Conservation (phyloP, 441 rosid species). For the Erysimum cheiri region DNA sequence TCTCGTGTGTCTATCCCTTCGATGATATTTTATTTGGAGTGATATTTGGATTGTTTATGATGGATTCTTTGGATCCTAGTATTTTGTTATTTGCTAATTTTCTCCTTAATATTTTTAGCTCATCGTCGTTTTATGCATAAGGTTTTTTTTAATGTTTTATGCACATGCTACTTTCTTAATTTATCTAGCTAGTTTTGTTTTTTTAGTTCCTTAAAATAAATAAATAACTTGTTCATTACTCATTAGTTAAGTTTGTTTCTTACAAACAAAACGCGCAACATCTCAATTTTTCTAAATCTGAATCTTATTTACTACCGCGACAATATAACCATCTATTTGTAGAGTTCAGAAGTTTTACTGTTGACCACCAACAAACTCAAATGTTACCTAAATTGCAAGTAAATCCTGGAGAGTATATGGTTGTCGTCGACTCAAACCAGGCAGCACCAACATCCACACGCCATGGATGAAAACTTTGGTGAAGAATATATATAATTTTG, state of each 20-base stretch:
- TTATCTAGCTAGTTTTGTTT: background rate
- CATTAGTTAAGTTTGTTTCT: background rate
- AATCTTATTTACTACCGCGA: background rate
- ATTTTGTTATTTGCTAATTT: background rate
- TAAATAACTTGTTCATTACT: background rate
- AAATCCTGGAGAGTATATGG: background rate
- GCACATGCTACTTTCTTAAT: background rate
- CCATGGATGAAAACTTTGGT: background rate
- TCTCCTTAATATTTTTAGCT: background rate
- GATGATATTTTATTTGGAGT: background rate
- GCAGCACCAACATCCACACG: background rate
- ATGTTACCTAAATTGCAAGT: background rate
- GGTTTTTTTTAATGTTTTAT: background rate
- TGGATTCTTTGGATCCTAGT: background rate
- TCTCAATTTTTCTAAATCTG: background rate
- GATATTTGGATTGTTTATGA: background rate
- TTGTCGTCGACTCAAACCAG: background rate
- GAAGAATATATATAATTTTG: background rate
- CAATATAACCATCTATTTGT: background rate
- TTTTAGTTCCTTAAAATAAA: background rate
- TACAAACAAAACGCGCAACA: background rate
- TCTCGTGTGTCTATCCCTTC: background rate
- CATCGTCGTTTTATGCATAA: background rate
- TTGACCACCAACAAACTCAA: too few species aligned
- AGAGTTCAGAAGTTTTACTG: background rate